Conservation (phyloP, 805 yeast genomes). For the Schwanniomyces sp. region DNA sequence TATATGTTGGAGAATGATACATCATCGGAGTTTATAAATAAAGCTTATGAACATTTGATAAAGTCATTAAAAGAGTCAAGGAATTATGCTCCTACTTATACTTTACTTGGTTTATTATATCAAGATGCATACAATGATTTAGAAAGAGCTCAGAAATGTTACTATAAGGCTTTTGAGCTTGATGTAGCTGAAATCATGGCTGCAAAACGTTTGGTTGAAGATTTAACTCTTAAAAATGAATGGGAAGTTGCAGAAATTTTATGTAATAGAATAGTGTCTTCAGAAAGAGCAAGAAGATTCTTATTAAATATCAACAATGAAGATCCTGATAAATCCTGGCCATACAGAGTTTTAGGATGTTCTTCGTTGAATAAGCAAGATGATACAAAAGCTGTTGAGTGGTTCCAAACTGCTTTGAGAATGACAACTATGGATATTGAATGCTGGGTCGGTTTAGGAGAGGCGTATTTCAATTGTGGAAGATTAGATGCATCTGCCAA, state of each 20-base stretch:
- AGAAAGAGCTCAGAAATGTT: conserved; percentile 79
- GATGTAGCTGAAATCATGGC: conserved; percentile 76
- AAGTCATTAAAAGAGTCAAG: conserved; percentile 63
- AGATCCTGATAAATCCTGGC: conserved; percentile 64
- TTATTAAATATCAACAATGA: conserved; percentile 31
- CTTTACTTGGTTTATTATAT: conserved; percentile 79
- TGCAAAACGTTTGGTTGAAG: conserved; percentile 68
- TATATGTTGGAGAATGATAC: conserved; percentile 36
- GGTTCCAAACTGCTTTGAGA: conserved; percentile 84
- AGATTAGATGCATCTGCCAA: conserved; percentile 82
- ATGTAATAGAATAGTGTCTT: conserved; percentile 61
- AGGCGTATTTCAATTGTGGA: conserved; percentile 84
- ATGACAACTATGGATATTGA: conserved; percentile 64
- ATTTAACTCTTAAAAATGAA: conserved; percentile 64
- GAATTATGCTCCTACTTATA: conserved; percentile 74
- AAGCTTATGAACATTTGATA: conserved; percentile 59
- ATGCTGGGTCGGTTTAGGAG: conserved; percentile 97
- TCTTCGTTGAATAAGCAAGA: conserved; percentile 69
- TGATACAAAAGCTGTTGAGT: conserved; percentile 77
- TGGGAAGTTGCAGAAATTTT: conserved; percentile 85
- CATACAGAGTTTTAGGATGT: conserved; percentile 83
- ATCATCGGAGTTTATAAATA: conserved; percentile 25
- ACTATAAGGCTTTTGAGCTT: conserved; percentile 84
- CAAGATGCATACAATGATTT: conserved; percentile 55
- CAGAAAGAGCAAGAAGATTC: conserved; percentile 58